Evolutionary conservation across 495 filamentous ascomycete species (phyloP).

Genomic region (Ramalina intermedia): DNA sequence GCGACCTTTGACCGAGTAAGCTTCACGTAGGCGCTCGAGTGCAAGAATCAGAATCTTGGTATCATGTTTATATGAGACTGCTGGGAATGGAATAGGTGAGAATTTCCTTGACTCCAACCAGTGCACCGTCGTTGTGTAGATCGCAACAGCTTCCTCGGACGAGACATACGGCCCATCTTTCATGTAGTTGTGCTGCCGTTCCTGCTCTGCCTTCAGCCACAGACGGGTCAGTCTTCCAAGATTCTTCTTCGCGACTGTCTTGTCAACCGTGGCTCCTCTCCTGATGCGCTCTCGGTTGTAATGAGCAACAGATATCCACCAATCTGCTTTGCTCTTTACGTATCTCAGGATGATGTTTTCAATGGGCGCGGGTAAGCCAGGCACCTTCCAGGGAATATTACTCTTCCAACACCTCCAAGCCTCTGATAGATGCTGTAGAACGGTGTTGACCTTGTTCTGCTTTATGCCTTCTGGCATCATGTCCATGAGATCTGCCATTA

Average conservation of each 20-base stretch:
- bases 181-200: constrained; percentile 98
- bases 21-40: constrained; percentile 83
- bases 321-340: constrained; percentile 97
- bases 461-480: constrained; percentile 99
- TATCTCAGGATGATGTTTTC: constrained; percentile 98
- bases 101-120: constrained; percentile 98
- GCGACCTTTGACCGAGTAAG: constrained; percentile 94
- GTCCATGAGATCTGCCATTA: constrained; percentile 98
- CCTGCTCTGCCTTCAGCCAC: constrained; percentile 98
- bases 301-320: constrained; percentile 98
- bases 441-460: constrained; percentile 97
- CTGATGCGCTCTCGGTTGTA: constrained; percentile 97
- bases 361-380: constrained; percentile 87
- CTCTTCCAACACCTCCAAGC: constrained; percentile 99
- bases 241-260: constrained; percentile 99
- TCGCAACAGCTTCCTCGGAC: constrained; percentile 94
- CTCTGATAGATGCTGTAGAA: constrained; percentile 92
- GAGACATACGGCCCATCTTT: constrained; percentile 98
- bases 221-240: constrained; percentile 84
- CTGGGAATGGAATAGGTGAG: constrained; percentile 96
- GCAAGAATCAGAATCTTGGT: constrained; percentile 98
- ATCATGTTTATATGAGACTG: constrained; percentile 98
- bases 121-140: constrained; percentile 97
- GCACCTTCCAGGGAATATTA: constrained; percentile 99
- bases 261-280: constrained; percentile 91